These are phyloP conservation scores for Amphicarpaea edgeworthii DNA, from an alignment of 306 rosid genomes.

Conservation along the genomic window DNA sequence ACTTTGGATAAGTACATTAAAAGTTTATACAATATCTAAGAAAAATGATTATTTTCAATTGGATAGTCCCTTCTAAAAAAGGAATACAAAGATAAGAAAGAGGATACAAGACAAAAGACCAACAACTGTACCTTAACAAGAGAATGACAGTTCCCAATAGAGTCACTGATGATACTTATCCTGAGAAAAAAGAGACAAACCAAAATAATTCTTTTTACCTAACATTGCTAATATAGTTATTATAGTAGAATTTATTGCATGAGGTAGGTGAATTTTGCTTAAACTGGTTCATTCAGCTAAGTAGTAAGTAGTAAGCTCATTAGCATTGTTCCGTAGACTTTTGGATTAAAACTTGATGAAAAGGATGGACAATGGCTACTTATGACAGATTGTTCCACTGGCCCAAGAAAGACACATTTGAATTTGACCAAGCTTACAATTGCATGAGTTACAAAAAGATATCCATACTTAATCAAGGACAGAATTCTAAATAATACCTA, in stretches of 20 bases:
- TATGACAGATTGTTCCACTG: constrained; percentile 6
- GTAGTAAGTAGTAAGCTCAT: constrained; percentile 21
- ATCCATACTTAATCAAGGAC: constrained; percentile 9
- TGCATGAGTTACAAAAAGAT: constrained; percentile 23
- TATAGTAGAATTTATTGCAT: background rate
- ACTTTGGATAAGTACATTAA: constrained; percentile 28
- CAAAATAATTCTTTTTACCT: constrained; percentile 2
- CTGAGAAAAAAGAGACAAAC: constrained; percentile 55
- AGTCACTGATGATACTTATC: constrained; percentile 62
- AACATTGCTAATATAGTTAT: background rate
- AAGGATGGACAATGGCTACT: constrained; percentile 25
- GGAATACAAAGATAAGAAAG: constrained; percentile 1
- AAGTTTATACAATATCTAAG: background rate
- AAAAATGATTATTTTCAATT: constrained; percentile 28
- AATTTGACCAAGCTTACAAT: background rate
- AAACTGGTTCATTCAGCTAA: constrained; percentile 20
- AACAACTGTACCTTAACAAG: constrained; percentile 75
- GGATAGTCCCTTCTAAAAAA: constrained; percentile 2
- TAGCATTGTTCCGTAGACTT: background rate
- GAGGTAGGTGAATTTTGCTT: background rate
- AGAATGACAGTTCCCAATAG: constrained; percentile 73
- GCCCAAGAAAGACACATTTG: constrained; percentile 1
- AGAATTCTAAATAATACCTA: constrained; percentile 59
- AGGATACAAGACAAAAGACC: constrained; percentile 35
- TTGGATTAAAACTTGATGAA: constrained; percentile 10